A percentile compares a stretch with the other conserved stretches of the same genome.
These are phyloP conservation scores for Fraxinus floribunda DNA, from an alignment of 305 asterid genomes.

Conservation along the genomic window DNA sequence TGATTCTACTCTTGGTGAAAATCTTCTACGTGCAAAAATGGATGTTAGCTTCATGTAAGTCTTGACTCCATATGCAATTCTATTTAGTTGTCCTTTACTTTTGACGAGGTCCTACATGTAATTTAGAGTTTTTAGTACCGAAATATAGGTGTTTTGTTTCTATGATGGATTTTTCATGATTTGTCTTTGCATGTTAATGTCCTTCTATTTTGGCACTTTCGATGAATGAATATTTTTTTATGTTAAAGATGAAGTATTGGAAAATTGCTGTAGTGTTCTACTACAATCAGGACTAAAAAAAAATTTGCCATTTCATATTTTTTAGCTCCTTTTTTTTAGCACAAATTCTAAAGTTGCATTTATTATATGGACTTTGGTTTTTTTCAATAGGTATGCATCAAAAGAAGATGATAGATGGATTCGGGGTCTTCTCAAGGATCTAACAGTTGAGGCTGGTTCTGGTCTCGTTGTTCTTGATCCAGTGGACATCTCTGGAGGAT, in stretches of 20 bases:
- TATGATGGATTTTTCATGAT: not conserved
- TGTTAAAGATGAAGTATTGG: not conserved
- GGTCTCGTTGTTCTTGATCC: slow-evolving; percentile 97
- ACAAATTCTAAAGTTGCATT: slow-evolving; percentile 3
- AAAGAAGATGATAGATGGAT: slow-evolving; percentile 96
- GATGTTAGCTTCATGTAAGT: slow-evolving; percentile 96
- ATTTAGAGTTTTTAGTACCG: slow-evolving; percentile 13
- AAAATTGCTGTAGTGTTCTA: slow-evolving; percentile 18
- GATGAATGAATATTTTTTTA: slow-evolving; percentile 4
- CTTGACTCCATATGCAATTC: slow-evolving; percentile 22
- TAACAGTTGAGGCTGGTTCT: slow-evolving; percentile 93
- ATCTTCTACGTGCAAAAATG: slow-evolving; percentile 96
- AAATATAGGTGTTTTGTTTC: slow-evolving; percentile 1
- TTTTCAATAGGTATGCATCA: slow-evolving; percentile 79
- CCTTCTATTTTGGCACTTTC: slow-evolving; percentile 12
- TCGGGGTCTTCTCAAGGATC: slow-evolving; percentile 87
- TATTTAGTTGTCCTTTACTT: slow-evolving; percentile 13
- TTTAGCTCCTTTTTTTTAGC: not conserved
- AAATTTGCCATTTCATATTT: slow-evolving; percentile 8
- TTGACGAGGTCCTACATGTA: not conserved
- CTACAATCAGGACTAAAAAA: slow-evolving; percentile 10
- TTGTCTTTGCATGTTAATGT: slow-evolving; percentile 9
- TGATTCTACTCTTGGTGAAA: slow-evolving; percentile 84
- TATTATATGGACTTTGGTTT: slow-evolving; percentile 14
- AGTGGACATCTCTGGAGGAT: slow-evolving; percentile 93